phyloP scores from a whole-genome alignment of 331 rosid genomes.

The Malus hybrid region DNA sequence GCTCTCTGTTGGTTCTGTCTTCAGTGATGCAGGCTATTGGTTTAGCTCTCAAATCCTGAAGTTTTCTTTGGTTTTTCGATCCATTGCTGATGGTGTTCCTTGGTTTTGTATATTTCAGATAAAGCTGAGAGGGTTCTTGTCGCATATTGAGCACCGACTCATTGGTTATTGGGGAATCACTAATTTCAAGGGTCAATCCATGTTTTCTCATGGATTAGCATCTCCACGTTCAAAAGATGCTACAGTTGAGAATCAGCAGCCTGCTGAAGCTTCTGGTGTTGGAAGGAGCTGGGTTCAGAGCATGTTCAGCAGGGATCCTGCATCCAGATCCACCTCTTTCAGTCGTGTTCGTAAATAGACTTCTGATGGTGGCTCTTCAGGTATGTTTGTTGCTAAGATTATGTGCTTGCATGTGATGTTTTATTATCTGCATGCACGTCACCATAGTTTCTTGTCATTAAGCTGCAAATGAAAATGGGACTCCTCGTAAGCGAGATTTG shows the following conservation, averaged over 20 bases:
- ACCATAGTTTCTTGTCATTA: slow-evolving; percentile 7
- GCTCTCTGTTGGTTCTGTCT: not conserved
- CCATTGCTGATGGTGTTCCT: slow-evolving; percentile 19
- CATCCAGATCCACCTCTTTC: slow-evolving; percentile 71
- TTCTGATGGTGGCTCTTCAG: slow-evolving; percentile 63
- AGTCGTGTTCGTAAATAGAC: slow-evolving; percentile 87
- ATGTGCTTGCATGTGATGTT: not conserved
- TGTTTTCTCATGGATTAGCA: slow-evolving; percentile 50
- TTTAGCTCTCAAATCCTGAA: not conserved
- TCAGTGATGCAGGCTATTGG: not conserved
- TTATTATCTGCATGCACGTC: not conserved
- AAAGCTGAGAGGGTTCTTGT: slow-evolving; percentile 84
- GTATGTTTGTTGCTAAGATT: slow-evolving; percentile 26
- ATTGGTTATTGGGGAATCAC: slow-evolving; percentile 84
- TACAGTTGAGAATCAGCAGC: slow-evolving; percentile 74
- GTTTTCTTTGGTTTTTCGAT: slow-evolving; percentile 4
- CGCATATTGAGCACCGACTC: slow-evolving; percentile 76
- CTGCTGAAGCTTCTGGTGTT: slow-evolving; percentile 80
- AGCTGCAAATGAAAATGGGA: slow-evolving; percentile 65
- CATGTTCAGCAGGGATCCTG: slow-evolving; percentile 80
- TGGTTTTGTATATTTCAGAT: slow-evolving; percentile 45
- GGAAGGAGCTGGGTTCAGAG: slow-evolving; percentile 99
- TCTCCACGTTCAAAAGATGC: slow-evolving; percentile 77
- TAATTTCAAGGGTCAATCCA: slow-evolving; percentile 59
- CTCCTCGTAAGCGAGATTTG: slow-evolving; percentile 67